Conservation (phyloP, 169 alveolate genomes). For the Theileria orientalis region DNA sequence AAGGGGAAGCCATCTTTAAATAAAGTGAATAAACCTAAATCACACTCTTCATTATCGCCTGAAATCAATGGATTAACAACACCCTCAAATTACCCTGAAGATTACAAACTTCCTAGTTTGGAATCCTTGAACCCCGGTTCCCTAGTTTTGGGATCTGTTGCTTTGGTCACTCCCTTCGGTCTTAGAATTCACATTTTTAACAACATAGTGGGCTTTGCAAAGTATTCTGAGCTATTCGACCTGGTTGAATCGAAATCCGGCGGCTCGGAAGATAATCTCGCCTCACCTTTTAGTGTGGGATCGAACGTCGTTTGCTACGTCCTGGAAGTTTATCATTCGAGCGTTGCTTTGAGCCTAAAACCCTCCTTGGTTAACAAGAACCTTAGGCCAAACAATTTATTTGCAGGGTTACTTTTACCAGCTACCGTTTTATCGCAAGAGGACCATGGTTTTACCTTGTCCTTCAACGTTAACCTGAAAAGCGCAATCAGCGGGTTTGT, state of each 20-base stretch:
- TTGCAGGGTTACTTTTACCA: conserved; percentile 52
- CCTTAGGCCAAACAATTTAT: conserved; percentile 9
- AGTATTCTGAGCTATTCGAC: conserved; percentile 39
- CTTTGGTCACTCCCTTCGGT: conserved; percentile 48
- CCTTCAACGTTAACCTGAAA: conserved; percentile 10
- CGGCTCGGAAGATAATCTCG: conserved; percentile 4
- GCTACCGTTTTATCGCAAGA: conserved; percentile 46
- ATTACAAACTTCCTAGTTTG: conserved; percentile 36
- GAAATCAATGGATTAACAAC: not conserved
- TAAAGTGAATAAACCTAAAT: not conserved
- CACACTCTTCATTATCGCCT: not conserved
- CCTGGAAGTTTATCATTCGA: conserved; percentile 45
- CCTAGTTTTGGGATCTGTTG: conserved; percentile 56
- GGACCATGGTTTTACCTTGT: conserved; percentile 47
- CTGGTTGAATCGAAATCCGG: not conserved
- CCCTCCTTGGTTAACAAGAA: conserved; percentile 61
- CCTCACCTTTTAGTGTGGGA: conserved; percentile 35
- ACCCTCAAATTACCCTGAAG: not conserved
- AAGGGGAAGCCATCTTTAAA: not conserved
- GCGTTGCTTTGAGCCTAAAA: conserved; percentile 29
- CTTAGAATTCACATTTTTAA: conserved; percentile 48
- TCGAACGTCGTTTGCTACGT: conserved; percentile 60
- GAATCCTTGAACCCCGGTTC: conserved; percentile 49
- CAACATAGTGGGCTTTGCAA: conserved; percentile 46
- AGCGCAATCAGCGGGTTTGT: conserved; percentile 35